Evolutionary conservation across 1,139 yeast genomes (phyloP), one percentile per base, ranked within the genome.

Genomic region (Kazachstania sp.): DNA sequence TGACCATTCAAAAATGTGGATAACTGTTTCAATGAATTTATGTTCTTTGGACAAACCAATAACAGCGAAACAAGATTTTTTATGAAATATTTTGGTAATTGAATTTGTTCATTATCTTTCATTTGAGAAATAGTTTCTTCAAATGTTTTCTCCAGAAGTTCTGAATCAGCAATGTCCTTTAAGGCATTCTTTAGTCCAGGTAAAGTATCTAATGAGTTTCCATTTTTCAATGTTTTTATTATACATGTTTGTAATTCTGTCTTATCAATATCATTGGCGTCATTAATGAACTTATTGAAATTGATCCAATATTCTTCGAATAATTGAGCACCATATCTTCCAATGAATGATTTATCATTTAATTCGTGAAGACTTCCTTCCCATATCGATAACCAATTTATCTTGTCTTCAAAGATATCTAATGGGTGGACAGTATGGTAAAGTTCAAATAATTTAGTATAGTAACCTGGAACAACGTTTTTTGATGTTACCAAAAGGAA

Each of bases 401-500:
- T 16, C 16, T 51, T 44, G 18, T 46, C 42, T 36, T 56, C 53
- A 11, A 61, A 39, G 1, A 60, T 23, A 6, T 43, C 45, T 9
- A 51, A 47, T 0, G 45, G n/a, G 1, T 44, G 35, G 1, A 55
- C 51, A 9, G 47, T 41, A 18, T 45, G 35, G 30, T 48, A 57
- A n/a, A 63, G 49, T 7, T 39, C 28, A 37, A 41, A 56, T 12
- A 73, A 49, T 11, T 62, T 46, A 4, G 53, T 54, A 55, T 75
- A 83, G 56, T 79, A 81, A 0, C 66, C 53, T 0, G 81, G 73
- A 39, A 70, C 69, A 54, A 82, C 78, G 48, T 71, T 71, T 45
- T 81, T 71, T 4, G 76, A 72, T 0, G 87, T 84, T 15, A 78
- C 50, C 15, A 67, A 66, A 30, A 83, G 58, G 50, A 79, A 73